Evolutionary conservation across 495 filamentous ascomycete species (phyloP), one percentile per base, ranked within the genome.

Genomic region (Parachaetomium inaequale): DNA sequence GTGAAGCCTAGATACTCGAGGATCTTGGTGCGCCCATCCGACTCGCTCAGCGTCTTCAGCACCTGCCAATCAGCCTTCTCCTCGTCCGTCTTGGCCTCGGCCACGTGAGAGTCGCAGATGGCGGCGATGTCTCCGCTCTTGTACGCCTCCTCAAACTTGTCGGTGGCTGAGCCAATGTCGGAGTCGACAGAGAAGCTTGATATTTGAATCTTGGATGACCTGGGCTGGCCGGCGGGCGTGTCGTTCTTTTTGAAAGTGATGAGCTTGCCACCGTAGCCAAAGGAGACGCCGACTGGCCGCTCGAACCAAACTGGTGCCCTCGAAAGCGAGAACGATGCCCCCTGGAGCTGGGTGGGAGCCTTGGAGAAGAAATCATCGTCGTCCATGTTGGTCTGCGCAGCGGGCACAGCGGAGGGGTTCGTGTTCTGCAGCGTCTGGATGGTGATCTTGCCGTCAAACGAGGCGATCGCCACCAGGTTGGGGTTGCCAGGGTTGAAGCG

Each of bases 331-430:
- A 98, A 98, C 15, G 86, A 88, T 28, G 89, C 88, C 32, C 89
- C 91, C 73, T 96, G 93, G 14, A 91, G 88, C 63, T 96, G 91
- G 12, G 85, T 89, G 70, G 96, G 93, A 31, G 92, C 92, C 74
- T 90, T 92, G 50, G 88, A 88, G 64, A 99, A 99, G 80, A 99
- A 99, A 68, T 97, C 95, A 70, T 96, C 94, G 32, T 89, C 93
- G 72, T 97, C 92, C 21, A 92, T 73, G 52, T 84, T 79, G 51
- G 69, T 79, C 63, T 81, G 79, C 2, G 75, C 69, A 15, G 75
- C 72, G 19, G 76, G 88, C 50, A 83, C 81, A 38, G 88, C 83
- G 58, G 84, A 83, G 11, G 84, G 78, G 52, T 87, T 85, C 23
- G 92, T 96, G 70, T 92, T 96, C 70, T 99, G 94, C 40, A 96